phyloP scores from a whole-genome alignment of 805 yeast genomes.

The Ogataea methanolica region DNA sequence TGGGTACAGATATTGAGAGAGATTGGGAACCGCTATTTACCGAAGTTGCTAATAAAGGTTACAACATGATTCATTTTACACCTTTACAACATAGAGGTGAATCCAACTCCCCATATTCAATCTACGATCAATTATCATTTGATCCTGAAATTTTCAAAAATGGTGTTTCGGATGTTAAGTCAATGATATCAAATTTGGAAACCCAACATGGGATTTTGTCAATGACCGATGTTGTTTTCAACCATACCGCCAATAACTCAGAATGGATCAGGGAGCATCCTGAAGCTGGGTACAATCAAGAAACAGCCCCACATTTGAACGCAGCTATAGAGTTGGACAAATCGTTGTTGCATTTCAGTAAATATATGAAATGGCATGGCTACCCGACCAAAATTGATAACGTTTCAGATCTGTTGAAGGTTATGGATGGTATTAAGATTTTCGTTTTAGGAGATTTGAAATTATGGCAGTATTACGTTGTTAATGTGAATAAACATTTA shows the following conservation, averaged over 20 bases:
- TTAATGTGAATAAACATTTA: conserved; percentile 47
- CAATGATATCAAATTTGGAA: conserved; percentile 47
- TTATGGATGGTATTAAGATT: conserved; percentile 64
- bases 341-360: conserved; percentile 61
- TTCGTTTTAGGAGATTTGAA: conserved; percentile 64
- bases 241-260: conserved; percentile 92
- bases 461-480: conserved; percentile 86
- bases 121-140: conserved; percentile 76
- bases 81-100: conserved; percentile 88
- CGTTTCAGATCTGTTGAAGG: conserved; percentile 49
- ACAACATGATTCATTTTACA: conserved; percentile 94
- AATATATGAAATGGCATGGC: conserved; percentile 48
- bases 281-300: conserved; percentile 80
- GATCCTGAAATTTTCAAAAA: conserved; percentile 61
- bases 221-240: conserved; percentile 88
- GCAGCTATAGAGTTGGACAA: conserved; percentile 83
- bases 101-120: conserved; percentile 90
- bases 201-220: conserved; percentile 60
- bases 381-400: conserved; percentile 53
- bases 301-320: conserved; percentile 83
- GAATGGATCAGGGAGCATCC: conserved; percentile 82
- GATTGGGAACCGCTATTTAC: conserved; percentile 67
- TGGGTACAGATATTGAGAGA: conserved; percentile 51
- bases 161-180: conserved; percentile 47
- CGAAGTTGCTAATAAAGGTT: conserved; percentile 66